phyloP scores from a whole-genome alignment of 2,329 filamentous ascomycete species.

The Byssothecium circinans region DNA sequence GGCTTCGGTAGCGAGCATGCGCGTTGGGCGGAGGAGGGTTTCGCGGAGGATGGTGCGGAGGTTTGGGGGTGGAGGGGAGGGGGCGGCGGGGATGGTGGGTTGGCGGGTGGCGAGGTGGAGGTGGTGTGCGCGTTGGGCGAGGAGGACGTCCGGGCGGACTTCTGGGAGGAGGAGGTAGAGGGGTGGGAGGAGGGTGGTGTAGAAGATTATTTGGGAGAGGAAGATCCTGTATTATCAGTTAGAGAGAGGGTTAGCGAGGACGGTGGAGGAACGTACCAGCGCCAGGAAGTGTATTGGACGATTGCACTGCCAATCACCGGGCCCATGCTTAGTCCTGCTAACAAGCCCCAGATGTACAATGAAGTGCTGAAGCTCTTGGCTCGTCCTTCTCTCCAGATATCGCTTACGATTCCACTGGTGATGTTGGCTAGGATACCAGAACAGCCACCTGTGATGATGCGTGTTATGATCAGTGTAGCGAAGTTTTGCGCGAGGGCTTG shows the following conservation, averaged over 20 bases:
- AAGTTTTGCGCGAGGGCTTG: slow-evolving; percentile 50
- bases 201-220: slow-evolving; percentile 50
- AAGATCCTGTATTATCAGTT: slow-evolving; percentile 53
- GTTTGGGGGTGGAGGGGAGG: slow-evolving; percentile 39
- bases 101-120: slow-evolving; percentile 35
- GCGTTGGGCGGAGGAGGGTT: slow-evolving; percentile 42
- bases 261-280: slow-evolving; percentile 40
- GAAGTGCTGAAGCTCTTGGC: slow-evolving; percentile 48
- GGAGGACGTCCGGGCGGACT: slow-evolving; percentile 52
- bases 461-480: slow-evolving; percentile 48
- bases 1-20: slow-evolving; percentile 53
- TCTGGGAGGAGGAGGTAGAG: slow-evolving; percentile 50
- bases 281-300: slow-evolving; percentile 43
- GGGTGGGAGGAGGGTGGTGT: slow-evolving; percentile 47
- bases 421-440: slow-evolving; percentile 49
- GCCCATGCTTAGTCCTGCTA: slow-evolving; percentile 49
- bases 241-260: too few relatives aligned
- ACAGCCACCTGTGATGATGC: slow-evolving; percentile 49
- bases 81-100: slow-evolving; percentile 31
- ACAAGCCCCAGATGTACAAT: slow-evolving; percentile 48
- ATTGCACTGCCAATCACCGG: slow-evolving; percentile 49
- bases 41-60: slow-evolving; percentile 37
- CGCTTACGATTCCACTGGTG: slow-evolving; percentile 38
- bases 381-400: slow-evolving; percentile 43
- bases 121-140: slow-evolving; percentile 40